Base-by-base conservation (phyloP, 1,284 basidiomycete genomes). In the Tilletia walkeri region DNA sequence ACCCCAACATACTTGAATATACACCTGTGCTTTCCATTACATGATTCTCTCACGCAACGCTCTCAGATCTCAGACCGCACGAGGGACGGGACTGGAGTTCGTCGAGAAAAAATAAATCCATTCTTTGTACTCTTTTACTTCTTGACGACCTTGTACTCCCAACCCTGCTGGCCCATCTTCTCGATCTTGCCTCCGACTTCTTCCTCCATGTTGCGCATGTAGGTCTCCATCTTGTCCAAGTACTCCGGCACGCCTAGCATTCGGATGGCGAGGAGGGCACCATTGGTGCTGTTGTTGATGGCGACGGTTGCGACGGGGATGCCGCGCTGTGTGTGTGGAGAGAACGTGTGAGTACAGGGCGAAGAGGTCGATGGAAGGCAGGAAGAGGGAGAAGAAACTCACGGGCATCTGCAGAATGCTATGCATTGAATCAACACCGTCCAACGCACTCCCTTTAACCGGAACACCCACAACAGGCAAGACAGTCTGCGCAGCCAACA, bases 381-480 rank as follows among this genome's bases (percentile, higher is more conserved):
- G 38, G 71, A 5, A 59, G 54, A 9, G n/a, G n/a, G 9, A 65
- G 36, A 67, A n/a, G 70, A 66, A 20, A 88, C 91, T 79, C 80
- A 94, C 93, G 18, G 95, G 95, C 95, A 99, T 99, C 86, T 99
- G 95, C 12, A 99, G 93, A 78, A 99, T 99, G 82, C 92, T 95
- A 84, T 97, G 91, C 76, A 99, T 85, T 30, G 93, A 94, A 85
- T 99, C 95, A 0, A 99, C 94, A 4, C 95, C 95, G 84, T 97
- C 95, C 30, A 99, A 86, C 0, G 90, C 89, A 84, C 92, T 94
- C 14, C 93, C 95, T 84, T 95, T 97, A 69, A 99, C 95, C 1
- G 95, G 95, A 0, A 99, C 95, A 38, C 96, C 95, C 61, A 99
- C 90, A 1, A 99, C 94, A 0, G 96, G 95, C 68, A 99, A 85